Evolutionary conservation across 768 basidiomycete genomes (phyloP), one percentile per base, ranked within the genome.

Genomic region (Mycena galericulata): DNA sequence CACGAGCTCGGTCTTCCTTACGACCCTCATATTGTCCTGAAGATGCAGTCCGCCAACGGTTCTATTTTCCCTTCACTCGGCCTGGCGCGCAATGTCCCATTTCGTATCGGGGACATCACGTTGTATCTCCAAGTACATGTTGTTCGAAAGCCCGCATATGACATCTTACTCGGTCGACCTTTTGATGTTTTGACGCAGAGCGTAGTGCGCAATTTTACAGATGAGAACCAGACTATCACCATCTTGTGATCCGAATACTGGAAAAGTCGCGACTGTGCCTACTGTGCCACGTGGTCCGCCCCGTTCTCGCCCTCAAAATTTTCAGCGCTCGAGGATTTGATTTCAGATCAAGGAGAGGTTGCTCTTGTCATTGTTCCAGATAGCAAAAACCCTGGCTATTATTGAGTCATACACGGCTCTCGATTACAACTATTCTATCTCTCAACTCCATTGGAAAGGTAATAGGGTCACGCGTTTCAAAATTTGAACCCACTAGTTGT

Each of bases 81-180:
- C 2, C 27, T 69, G 22, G 67, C 67, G 1, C 57, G 57, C 15
- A 68, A 72, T n/a, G n/a, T n/a, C n/a, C n/a, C n/a, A n/a, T n/a
- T n/a, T n/a, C n/a, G n/a, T n/a, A n/a, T n/a, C n/a, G 70, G 67
- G 0, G 63, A 68, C 12, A 49, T 72, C 17, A 47, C 45, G 0
- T 40, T 61, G 0, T 68, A 67, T 27, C 55, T 72, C 0, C 70
- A 72, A 45, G 70, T 72, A 1, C 67, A 72, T 36, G 32, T 72
- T 0, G 53, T 72, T 11, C 43, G 43, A 0, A 61, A 68, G 9
- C 62, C 71, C 0, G 71, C 71, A 0, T 72, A 72, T 24, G 55
- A 68, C n/a, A 40, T 72, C 1, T 43, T 72, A 2, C 29, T 72
- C 2, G 71, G 71, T 1, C 54, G 59, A 0, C 71, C 71, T 0